Conservation (phyloP, 2,329 filamentous ascomycete genomes). For the Metarhizium rileyi region DNA sequence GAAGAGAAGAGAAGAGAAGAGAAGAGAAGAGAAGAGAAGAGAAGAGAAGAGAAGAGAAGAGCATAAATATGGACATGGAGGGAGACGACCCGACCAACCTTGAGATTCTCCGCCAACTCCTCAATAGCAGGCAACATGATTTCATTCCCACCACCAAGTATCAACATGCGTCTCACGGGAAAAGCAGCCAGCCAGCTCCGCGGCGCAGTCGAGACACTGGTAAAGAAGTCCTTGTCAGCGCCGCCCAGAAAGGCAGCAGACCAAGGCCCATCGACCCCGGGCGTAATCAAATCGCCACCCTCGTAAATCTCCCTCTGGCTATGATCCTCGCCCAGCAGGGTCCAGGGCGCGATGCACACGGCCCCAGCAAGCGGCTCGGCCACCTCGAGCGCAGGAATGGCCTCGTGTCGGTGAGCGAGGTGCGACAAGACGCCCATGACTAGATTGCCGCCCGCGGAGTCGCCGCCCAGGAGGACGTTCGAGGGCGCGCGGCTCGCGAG, state of each 20-base stretch:
- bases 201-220: conserved; percentile 10
- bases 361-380: conserved; percentile 10
- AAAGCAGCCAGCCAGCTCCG: conserved; percentile 12
- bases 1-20: too few relatives aligned
- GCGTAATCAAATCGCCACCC: conserved; percentile 12
- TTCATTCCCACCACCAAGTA: conserved; percentile 11
- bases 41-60: too few relatives aligned
- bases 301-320: conserved; percentile 7
- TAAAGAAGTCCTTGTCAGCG: conserved; percentile 10
- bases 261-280: conserved; percentile 8
- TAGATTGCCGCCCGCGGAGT: conserved; percentile 15
- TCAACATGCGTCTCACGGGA: conserved; percentile 11
- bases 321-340: conserved; percentile 9
- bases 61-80: too few relatives aligned
- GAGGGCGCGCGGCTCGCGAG: conserved; percentile 8
- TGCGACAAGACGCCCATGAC: conserved; percentile 14
- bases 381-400: conserved; percentile 11
- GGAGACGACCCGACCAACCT: conserved; percentile 11
- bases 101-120: conserved; percentile 10
- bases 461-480: conserved; percentile 12
- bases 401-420: conserved; percentile 11
- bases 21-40: too few relatives aligned
- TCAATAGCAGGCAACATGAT: conserved; percentile 12
- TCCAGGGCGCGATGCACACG: conserved; percentile 12
- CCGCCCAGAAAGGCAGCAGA: conserved; percentile 8